Evolutionary conservation across 768 basidiomycete species (phyloP), one percentile per base, ranked within the genome.

Genomic region (Suillus alpinus): DNA sequence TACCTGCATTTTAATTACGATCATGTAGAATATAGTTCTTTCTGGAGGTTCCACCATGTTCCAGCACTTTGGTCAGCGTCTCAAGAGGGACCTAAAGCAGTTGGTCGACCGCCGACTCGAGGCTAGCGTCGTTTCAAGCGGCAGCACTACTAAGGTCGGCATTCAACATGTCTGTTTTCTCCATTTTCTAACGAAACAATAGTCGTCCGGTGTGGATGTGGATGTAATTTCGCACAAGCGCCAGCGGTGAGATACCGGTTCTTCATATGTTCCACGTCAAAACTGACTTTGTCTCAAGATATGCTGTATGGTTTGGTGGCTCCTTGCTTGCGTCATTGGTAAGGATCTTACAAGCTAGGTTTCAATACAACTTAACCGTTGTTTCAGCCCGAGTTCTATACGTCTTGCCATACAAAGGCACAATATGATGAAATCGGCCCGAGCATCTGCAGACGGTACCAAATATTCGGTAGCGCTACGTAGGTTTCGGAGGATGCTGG

Each of bases 41-140:
- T 95, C 92, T 0, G 97, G 97, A 59, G 97, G 97, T 23, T 96
- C 94, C 10, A 98, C 97, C 53, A 98, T 98, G 96, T 98, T 98
- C 82, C 93, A 96, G 67, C 89, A 98, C 79, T 98, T 99, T 70
- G 94, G 94, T n/a, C 88, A 94, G 72, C 87, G 97, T 49, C 84
- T 99, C 64, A 95, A 98, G 79, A 87, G 95, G 46, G 96, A 99
- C 70, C 77, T 99, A 47, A 97, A 94, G 79, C 91, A 92, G 66
- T 77, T 99, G 26, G 96, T 98, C 31, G 95, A 98, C 74, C 88
- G 88, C 62, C 81, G 97, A 62, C 82, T 99, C 63, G 89, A 94
- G 64, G 84, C 85, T 10, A 89, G 88, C 66, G 89, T 84, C 23
- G 68, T 82, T 34, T 82, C 86, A 6, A 91, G 91, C 61, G 94